Conservation (phyloP, 2,329 filamentous ascomycete genomes). For the Verticillium zaregamsianum region DNA sequence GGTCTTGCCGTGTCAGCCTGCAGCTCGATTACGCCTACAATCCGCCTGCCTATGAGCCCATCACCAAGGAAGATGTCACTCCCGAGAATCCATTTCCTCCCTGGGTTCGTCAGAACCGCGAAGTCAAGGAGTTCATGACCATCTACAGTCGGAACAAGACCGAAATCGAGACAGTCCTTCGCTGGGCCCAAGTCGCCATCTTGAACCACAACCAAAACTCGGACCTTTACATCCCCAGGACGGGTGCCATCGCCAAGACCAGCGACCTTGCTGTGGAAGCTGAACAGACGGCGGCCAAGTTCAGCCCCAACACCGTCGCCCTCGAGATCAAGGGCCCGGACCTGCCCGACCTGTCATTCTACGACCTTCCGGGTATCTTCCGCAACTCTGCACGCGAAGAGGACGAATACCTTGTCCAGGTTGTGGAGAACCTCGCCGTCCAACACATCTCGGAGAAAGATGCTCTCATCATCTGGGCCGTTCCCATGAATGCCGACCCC, state of each 20-base stretch:
- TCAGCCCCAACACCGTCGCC: slow-evolving; percentile 77
- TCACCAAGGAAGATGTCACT: slow-evolving; percentile 44
- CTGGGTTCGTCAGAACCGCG: slow-evolving; percentile 52
- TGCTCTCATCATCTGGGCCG: slow-evolving; percentile 72
- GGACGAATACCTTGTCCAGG: slow-evolving; percentile 64
- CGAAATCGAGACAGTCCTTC: slow-evolving; percentile 63
- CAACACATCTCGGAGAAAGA: slow-evolving; percentile 66
- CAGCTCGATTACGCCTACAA: slow-evolving; percentile 60
- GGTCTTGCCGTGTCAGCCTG: slow-evolving; percentile 66
- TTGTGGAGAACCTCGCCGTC: slow-evolving; percentile 67
- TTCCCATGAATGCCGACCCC: slow-evolving; percentile 74
- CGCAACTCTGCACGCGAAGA: slow-evolving; percentile 59
- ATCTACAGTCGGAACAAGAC: slow-evolving; percentile 48
- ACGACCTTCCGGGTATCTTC: slow-evolving; percentile 81
- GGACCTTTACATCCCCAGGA: slow-evolving; percentile 49
- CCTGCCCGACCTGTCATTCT: slow-evolving; percentile 74
- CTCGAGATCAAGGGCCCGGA: slow-evolving; percentile 70
- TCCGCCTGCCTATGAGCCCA: slow-evolving; percentile 28
- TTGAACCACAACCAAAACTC: slow-evolving; percentile 60
- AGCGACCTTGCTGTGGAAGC: slow-evolving; percentile 28
- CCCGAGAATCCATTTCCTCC: slow-evolving; percentile 55
- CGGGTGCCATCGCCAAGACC: slow-evolving; percentile 36
- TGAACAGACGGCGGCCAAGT: slow-evolving; percentile 54
- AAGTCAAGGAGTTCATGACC: slow-evolving; percentile 57
- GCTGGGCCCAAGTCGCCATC: slow-evolving; percentile 72